phyloP scores from a whole-genome alignment of 192 early-diverging fungal species.

The Rhizophlyctis rosea region DNA sequence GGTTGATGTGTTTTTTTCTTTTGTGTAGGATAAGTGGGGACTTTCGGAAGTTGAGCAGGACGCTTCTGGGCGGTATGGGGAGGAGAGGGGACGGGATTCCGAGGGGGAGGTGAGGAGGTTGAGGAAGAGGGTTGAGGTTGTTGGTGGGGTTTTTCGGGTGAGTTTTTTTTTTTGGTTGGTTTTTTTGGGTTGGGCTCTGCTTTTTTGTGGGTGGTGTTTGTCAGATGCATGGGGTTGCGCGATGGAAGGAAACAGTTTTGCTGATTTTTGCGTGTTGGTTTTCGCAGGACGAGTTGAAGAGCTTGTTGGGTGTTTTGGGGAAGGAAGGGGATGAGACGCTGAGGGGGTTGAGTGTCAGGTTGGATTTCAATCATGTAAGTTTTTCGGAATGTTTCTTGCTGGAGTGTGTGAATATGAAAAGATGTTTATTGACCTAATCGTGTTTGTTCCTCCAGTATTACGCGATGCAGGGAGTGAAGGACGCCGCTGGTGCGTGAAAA shows the following conservation, averaged over 20 bases:
- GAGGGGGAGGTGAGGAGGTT: neutral
- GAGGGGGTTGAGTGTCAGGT: slow-evolving; percentile 66
- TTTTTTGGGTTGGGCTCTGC: neutral
- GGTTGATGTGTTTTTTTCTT: too few species aligned
- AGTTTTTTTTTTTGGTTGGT: too few species aligned
- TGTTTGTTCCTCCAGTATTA: too few species aligned
- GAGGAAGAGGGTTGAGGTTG: neutral
- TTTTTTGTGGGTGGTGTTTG: slow-evolving; percentile 6
- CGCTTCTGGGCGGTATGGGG: neutral
- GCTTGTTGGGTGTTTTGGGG: slow-evolving; percentile 53
- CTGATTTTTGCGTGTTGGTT: neutral
- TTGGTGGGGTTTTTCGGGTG: neutral
- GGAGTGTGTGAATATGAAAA: too few species aligned
- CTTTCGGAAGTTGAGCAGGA: neutral
- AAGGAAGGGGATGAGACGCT: slow-evolving; percentile 69
- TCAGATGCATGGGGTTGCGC: slow-evolving; percentile 1
- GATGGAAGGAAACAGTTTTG: neutral
- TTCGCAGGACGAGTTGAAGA: slow-evolving; percentile 46
- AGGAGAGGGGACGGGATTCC: neutral
- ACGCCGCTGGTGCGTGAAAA: too few species aligned
- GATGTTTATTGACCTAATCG: too few species aligned
- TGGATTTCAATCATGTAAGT: slow-evolving; percentile 70
- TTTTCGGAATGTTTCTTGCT: too few species aligned
- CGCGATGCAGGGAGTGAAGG: too few species aligned
- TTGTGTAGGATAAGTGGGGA: neutral